phyloP scores from a whole-genome alignment of 768 basidiomycete species.

The Thelephora aurantiotincta region DNA sequence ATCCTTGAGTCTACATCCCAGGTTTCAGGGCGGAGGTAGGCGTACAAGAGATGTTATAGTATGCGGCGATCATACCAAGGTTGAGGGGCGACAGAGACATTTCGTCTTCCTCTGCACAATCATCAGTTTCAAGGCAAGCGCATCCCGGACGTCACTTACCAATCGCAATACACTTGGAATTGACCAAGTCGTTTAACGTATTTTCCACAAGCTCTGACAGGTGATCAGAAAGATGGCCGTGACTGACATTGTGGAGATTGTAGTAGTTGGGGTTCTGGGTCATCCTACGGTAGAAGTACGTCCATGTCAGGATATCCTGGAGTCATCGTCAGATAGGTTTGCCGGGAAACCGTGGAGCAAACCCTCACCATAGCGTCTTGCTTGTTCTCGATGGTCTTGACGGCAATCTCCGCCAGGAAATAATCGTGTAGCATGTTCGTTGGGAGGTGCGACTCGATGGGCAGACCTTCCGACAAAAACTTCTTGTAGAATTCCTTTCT shows the following conservation, averaged over 20 bases:
- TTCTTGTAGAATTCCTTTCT: slow-evolving; percentile 99
- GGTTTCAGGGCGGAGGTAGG: slow-evolving; percentile 4
- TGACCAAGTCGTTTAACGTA: slow-evolving; percentile 80
- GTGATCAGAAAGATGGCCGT: slow-evolving; percentile 91
- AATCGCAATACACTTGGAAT: slow-evolving; percentile 89
- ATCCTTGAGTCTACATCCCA: background rate
- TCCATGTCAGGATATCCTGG: slow-evolving; percentile 96
- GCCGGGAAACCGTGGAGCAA: background rate
- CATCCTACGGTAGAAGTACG: slow-evolving; percentile 94
- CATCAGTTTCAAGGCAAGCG: background rate
- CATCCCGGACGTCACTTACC: slow-evolving; percentile 26
- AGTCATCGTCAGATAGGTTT: background rate
- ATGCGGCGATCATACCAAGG: slow-evolving; percentile 96
- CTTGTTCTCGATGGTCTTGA: slow-evolving; percentile 98
- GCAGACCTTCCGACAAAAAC: slow-evolving; percentile 92
- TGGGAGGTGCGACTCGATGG: slow-evolving; percentile 90
- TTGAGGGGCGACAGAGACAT: slow-evolving; percentile 89
- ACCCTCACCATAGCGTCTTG: slow-evolving; percentile 78
- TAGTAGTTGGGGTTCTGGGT: slow-evolving; percentile 96
- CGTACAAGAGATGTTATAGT: slow-evolving; percentile 87
- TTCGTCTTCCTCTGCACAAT: slow-evolving; percentile 54
- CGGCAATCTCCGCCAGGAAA: slow-evolving; percentile 95
- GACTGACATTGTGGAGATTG: slow-evolving; percentile 88
- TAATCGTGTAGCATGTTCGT: slow-evolving; percentile 90
- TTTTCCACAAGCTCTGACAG: slow-evolving; percentile 92